phyloP scores from a whole-genome alignment of 2,329 filamentous ascomycete genomes.

The Fusarium sp. region DNA sequence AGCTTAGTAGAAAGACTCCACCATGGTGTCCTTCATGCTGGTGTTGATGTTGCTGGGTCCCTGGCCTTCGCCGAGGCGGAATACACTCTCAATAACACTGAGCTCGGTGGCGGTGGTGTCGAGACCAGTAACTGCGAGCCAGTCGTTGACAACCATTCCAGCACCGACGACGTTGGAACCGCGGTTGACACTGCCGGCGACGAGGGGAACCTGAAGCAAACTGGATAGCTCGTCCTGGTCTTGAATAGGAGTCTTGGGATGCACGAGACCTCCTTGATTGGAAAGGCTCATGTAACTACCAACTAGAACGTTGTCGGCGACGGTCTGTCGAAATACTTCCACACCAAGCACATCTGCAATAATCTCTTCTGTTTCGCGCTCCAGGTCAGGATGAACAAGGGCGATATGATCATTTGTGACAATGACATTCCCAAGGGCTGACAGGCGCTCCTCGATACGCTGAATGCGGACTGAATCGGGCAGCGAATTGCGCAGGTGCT shows the following conservation, averaged over 20 bases:
- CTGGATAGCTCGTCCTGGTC: constrained; percentile 97
- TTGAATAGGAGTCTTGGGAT: constrained; percentile 96
- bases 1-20: constrained; percentile 94
- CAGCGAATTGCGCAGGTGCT: constrained; percentile 94
- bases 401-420: constrained; percentile 97
- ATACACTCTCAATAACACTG: constrained; percentile 95
- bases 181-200: constrained; percentile 93
- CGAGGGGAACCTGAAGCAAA: constrained; percentile 92
- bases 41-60: constrained; percentile 83
- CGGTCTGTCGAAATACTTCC: constrained; percentile 92
- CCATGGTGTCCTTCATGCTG: constrained; percentile 95
- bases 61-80: constrained; percentile 88
- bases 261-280: constrained; percentile 96
- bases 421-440: constrained; percentile 96
- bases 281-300: constrained; percentile 96
- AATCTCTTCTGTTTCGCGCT: constrained; percentile 98
- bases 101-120: constrained; percentile 98
- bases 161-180: constrained; percentile 95
- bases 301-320: constrained; percentile 96
- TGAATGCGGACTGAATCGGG: constrained; percentile 94
- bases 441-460: constrained; percentile 96
- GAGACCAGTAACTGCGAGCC: constrained; percentile 92
- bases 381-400: constrained; percentile 93
- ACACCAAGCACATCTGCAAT: constrained; percentile 93
- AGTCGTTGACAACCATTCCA: constrained; percentile 73